phyloP scores from a whole-genome alignment of 2,329 filamentous ascomycete genomes.

The Paecilomyces dactylethromorphus region DNA sequence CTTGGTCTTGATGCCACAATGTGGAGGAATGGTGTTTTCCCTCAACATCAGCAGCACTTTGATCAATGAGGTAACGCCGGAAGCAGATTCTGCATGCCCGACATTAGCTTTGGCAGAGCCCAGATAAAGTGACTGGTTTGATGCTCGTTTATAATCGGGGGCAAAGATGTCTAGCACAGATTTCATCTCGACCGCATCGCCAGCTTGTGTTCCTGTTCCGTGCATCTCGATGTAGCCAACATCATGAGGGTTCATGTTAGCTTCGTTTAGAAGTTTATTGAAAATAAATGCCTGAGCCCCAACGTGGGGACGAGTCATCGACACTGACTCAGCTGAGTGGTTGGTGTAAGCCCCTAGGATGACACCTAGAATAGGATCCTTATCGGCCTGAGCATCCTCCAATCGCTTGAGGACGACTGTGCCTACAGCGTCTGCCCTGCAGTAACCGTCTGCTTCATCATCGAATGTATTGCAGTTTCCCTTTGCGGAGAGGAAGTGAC shows the following conservation, averaged over 20 bases:
- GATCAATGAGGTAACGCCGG: slow-evolving; percentile 39
- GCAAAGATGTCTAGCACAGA: slow-evolving; percentile 31
- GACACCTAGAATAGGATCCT: slow-evolving; percentile 36
- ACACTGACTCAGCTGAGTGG: slow-evolving; percentile 41
- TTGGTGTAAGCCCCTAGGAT: slow-evolving; percentile 39
- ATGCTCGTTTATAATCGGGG: slow-evolving; percentile 19
- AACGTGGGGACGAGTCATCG: slow-evolving; percentile 38
- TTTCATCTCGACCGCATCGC: slow-evolving; percentile 30
- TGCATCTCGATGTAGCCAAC: slow-evolving; percentile 36
- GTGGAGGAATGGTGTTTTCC: slow-evolving; percentile 57
- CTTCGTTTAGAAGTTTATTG: slow-evolving; percentile 28
- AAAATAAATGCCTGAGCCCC: slow-evolving; percentile 32
- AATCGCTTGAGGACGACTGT: slow-evolving; percentile 47
- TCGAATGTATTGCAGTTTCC: slow-evolving; percentile 47
- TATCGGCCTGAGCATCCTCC: slow-evolving; percentile 45
- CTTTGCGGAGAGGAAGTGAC: slow-evolving; percentile 22
- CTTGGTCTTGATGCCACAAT: slow-evolving; percentile 57
- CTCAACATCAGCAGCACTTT: slow-evolving; percentile 62
- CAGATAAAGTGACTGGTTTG: slow-evolving; percentile 25
- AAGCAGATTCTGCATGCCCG: slow-evolving; percentile 39
- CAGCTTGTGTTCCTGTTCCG: slow-evolving; percentile 37
- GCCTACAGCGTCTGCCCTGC: slow-evolving; percentile 45
- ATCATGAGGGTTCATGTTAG: slow-evolving; percentile 28
- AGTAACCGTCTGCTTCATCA: slow-evolving; percentile 47
- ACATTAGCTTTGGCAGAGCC: slow-evolving; percentile 31